Evolutionary conservation across 2,329 filamentous ascomycete genomes (phyloP).

Genomic region (Cercospora citrullina): DNA sequence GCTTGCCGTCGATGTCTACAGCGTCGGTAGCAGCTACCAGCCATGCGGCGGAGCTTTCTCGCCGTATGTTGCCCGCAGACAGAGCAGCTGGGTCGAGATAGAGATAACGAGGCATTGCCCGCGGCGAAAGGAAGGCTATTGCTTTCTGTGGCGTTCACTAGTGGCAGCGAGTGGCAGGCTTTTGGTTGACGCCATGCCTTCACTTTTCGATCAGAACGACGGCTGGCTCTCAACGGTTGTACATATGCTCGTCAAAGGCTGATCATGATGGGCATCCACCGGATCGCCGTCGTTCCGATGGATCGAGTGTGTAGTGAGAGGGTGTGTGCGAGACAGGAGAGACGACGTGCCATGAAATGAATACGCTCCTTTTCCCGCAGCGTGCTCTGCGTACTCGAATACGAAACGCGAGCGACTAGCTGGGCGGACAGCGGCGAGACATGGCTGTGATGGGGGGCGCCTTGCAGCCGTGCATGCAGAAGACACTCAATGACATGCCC

Average conservation of each 20-base stretch:
- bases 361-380: not conserved
- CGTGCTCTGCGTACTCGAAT: not conserved
- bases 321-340: not conserved
- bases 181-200: not conserved
- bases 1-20: not conserved
- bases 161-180: not conserved
- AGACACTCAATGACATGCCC: not conserved
- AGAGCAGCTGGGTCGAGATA: not conserved
- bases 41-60: not conserved
- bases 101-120: conserved; percentile 1
- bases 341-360: not conserved
- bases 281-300: not conserved
- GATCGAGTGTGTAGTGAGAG: not conserved
- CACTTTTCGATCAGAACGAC: not conserved
- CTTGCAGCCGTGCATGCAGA: not conserved
- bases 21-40: not conserved
- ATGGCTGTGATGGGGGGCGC: not conserved
- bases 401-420: not conserved
- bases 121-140: conserved; percentile 8
- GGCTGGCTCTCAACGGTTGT: not conserved
- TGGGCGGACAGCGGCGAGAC: not conserved
- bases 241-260: not conserved
- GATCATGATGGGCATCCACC: not conserved
- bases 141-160: not conserved
- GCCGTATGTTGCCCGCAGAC: not conserved